Evolutionary conservation across 352 stramenopile genomes (phyloP).

Genomic region (Peronospora farinosa): DNA sequence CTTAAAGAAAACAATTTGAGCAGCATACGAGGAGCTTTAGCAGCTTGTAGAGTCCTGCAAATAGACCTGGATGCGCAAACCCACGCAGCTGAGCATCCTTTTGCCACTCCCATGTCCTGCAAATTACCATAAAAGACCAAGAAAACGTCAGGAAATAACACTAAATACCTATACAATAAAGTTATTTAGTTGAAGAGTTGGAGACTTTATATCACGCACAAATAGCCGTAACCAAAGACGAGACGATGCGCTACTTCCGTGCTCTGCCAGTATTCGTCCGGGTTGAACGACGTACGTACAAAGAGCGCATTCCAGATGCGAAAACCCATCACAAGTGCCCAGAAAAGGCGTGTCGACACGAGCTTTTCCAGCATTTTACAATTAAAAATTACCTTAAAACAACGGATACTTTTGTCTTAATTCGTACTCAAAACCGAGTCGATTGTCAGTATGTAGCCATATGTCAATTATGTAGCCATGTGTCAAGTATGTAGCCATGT

Average conservation of each 20-base stretch:
- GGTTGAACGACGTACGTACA: slow-evolving; percentile 82
- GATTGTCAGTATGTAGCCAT: slow-evolving; percentile 9
- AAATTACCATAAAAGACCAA: neutral
- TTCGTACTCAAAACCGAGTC: slow-evolving; percentile 19
- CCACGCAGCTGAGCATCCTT: slow-evolving; percentile 59
- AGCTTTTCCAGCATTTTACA: slow-evolving; percentile 29
- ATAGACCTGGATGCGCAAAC: slow-evolving; percentile 72
- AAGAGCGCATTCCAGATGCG: slow-evolving; percentile 79
- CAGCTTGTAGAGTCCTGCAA: slow-evolving; percentile 74
- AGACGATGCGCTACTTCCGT: slow-evolving; percentile 80
- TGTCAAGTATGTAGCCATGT: slow-evolving; percentile 10
- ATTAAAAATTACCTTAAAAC: slow-evolving; percentile 6
- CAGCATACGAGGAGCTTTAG: slow-evolving; percentile 48
- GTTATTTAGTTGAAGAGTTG: neutral
- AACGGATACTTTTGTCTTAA: neutral
- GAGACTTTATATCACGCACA: slow-evolving; percentile 38
- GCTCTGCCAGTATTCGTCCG: slow-evolving; percentile 88
- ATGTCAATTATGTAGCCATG: slow-evolving; percentile 7
- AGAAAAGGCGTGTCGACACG: slow-evolving; percentile 38
- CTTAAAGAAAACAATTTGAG: neutral
- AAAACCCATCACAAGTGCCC: slow-evolving; percentile 48
- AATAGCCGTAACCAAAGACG: slow-evolving; percentile 80
- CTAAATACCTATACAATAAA: neutral
- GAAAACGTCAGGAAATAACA: neutral
- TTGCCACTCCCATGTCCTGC: slow-evolving; percentile 85